Base-by-base conservation (phyloP, 805 yeast species). In the Hanseniaspora lachancei region DNA sequence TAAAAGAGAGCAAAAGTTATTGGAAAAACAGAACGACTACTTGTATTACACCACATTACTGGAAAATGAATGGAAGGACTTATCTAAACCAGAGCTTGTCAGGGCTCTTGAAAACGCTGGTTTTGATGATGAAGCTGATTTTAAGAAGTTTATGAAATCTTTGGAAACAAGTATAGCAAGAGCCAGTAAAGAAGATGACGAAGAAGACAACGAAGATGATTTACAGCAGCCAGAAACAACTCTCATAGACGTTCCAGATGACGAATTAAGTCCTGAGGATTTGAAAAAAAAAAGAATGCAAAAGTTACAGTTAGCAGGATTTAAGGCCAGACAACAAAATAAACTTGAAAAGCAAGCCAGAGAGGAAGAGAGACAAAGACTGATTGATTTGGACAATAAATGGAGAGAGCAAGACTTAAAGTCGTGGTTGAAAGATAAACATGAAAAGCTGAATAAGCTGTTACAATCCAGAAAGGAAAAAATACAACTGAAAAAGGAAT, bases 201-300 rank as follows among this genome's bases (percentile, higher is more conserved):
- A 73, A 21, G 70, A 62, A 12, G 87, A 77, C 34, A 77, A 75
- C 9, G 72, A 73, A 23, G 70, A 62, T 10, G 73, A 69, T 15
- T 68, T 68, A 35, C 74, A 74, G 8, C 78, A 72, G 24, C 74
- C 70, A 32, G 72, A 77, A 23, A 82, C 81, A 64, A 89, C 95
- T 23, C 71, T 93, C 57, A 77, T 87, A 0, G 95, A 86, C 24
- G 73, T 81, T 7, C 91, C 96, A 0, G 97, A 93, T 67, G 89
- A 81, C 35, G 83, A 89, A 59, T 74, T 93, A 39, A 75, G 77
- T 41, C 88, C 84, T 40, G 95, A 86, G 5, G 85, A 86, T 63
- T 71, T 89, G 46, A 86, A 84, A 62, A 97, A 89, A 64, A 93
- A 93, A 68, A 76, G 95, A 50, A 80, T 81, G 57, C 97, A 93